These are phyloP conservation scores for Rhodotorula babjevae DNA, from an alignment of 768 basidiomycete genomes.

Conservation along the genomic window DNA sequence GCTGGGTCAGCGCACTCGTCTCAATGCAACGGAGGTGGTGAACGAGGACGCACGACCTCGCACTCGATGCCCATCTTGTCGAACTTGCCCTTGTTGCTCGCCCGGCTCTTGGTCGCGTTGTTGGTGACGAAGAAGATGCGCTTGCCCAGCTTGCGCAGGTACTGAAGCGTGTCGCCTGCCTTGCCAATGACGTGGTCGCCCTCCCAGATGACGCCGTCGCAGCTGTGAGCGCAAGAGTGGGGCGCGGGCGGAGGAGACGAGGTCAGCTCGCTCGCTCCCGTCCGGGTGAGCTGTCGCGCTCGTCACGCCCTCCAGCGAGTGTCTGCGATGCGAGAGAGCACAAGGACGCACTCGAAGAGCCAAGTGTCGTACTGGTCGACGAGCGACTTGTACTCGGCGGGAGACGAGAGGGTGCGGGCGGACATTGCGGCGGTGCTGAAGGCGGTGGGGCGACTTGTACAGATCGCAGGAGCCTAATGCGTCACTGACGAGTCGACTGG, in stretches of 20 bases:
- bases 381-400: constrained; percentile 21
- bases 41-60: constrained; percentile 62
- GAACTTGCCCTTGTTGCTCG: constrained; percentile 82
- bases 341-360: constrained; percentile 38
- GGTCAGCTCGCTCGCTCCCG: not conserved
- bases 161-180: constrained; percentile 33
- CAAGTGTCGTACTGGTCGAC: constrained; percentile 38
- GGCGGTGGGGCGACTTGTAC: too few species aligned
- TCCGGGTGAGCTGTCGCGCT: too few species aligned
- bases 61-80: constrained; percentile 81
- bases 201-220: constrained; percentile 43
- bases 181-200: constrained; percentile 38
- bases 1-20: not conserved
- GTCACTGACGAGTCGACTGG: too few species aligned
- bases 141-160: constrained; percentile 34
- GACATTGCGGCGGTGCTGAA: not conserved
- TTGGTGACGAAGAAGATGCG: constrained; percentile 58
- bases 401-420: constrained; percentile 7
- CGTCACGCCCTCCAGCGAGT: too few species aligned
- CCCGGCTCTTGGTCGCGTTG: constrained; percentile 90
- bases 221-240: constrained; percentile 1
- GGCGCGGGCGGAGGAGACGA: not conserved
- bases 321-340: too few species aligned
- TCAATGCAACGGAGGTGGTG: not conserved
- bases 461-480: too few species aligned